Evolutionary conservation across 345 rosid genomes (phyloP), one percentile per base, ranked within the genome.

Genomic region (Lumnitzera littorea): DNA sequence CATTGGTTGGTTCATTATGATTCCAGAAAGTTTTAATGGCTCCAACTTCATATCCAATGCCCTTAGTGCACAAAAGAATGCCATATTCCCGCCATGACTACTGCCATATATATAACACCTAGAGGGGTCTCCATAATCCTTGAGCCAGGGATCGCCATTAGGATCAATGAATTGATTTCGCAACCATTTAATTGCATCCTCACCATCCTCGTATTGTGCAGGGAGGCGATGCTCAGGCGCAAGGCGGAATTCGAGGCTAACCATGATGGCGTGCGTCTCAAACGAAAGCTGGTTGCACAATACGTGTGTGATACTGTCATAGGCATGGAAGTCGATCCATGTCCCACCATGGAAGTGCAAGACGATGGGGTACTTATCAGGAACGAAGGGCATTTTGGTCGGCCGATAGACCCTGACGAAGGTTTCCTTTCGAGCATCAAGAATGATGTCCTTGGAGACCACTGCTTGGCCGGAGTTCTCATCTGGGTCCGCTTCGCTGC

Each of bases 141-240:
- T 53, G 20, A 76, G 66, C 80, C 80, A 76, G 1, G 68, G 61
- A 29, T 76, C 80, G 25, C 74, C 61, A 16, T 76, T 61, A 9
- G 54, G 51, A 54, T 72, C 74, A 17, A 68, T 25, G 50, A 74
- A 54, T 48, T 76, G 77, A 9, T 62, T 24, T 61, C 68, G 65
- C 54, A 76, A 51, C 77, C 77, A 72, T 12, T 58, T 49, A 2
- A 76, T 50, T 5, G 80, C 77, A 2, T 56, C 67, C 15, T 68
- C 20, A n/a, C 69, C 77, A 55, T 76, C 80, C 43, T 76, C 70
- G 67, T 62, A 76, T 16, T 58, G 74, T 0, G 67, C 55, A 9
- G 80, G 77, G 58, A 76, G 74, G 24, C 74, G 67, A 43, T 69
- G 59, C 12, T 76, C 77, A 10, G 80, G 80, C 16, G 76, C 59